phyloP scores from a whole-genome alignment of 352 stramenopile genomes.

The Globisporangium yorkense region DNA sequence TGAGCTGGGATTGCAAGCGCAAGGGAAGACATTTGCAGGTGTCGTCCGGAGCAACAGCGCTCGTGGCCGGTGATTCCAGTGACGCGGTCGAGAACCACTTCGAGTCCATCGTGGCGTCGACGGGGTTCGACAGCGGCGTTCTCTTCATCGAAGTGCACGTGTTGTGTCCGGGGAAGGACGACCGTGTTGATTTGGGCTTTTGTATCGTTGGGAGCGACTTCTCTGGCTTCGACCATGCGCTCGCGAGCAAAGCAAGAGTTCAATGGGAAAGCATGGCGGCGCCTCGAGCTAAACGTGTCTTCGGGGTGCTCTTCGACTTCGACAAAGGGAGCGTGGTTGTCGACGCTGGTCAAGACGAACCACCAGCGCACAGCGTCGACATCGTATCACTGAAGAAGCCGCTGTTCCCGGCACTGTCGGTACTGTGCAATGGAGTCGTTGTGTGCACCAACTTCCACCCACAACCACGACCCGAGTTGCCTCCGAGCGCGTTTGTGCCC shows the following conservation, averaged over 20 bases:
- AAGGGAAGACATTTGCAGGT: slow-evolving; percentile 51
- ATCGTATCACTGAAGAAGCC: slow-evolving; percentile 24
- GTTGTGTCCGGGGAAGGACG: slow-evolving; percentile 39
- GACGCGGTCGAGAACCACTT: slow-evolving; percentile 28
- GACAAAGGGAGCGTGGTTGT: slow-evolving; percentile 45
- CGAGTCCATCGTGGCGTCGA: slow-evolving; percentile 51
- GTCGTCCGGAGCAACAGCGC: slow-evolving; percentile 37
- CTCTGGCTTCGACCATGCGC: slow-evolving; percentile 11
- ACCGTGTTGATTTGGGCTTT: slow-evolving; percentile 40
- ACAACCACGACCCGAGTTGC: slow-evolving; percentile 39
- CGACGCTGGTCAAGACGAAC: slow-evolving; percentile 42
- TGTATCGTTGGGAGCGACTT: slow-evolving; percentile 44
- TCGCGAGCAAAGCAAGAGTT: slow-evolving; percentile 27
- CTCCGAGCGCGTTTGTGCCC: slow-evolving; percentile 27
- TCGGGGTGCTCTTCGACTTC: slow-evolving; percentile 83
- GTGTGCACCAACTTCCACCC: slow-evolving; percentile 72
- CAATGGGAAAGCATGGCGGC: slow-evolving; percentile 35
- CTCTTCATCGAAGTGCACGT: slow-evolving; percentile 63
- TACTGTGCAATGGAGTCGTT: slow-evolving; percentile 62
- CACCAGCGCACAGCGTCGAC: slow-evolving; percentile 29
- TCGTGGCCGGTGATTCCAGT: slow-evolving; percentile 51
- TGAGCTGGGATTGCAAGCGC: slow-evolving; percentile 56
- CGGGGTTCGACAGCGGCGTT: slow-evolving; percentile 40
- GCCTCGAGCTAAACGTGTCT: slow-evolving; percentile 23
- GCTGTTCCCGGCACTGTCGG: slow-evolving; percentile 51